These are phyloP conservation scores for Cantharellus cinnabarinus DNA, from an alignment of 768 basidiomycete species.

Conservation along the genomic window DNA sequence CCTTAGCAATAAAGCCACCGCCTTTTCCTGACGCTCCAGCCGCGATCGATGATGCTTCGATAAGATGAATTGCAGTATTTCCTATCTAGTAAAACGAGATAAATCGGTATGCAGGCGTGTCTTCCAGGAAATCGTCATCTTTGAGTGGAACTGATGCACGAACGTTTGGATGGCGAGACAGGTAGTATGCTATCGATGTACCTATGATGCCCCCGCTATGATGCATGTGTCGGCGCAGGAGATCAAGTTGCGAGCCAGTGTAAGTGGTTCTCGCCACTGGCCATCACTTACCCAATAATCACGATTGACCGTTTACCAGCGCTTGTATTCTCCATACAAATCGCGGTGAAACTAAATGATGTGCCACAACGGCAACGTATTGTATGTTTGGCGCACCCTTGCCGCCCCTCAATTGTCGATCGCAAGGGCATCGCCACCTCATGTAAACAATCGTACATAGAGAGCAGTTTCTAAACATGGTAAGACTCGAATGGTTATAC, in stretches of 20 bases:
- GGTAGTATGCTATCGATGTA: conserved; percentile 14
- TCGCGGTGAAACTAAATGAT: no score
- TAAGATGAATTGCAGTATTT: conserved; percentile 5
- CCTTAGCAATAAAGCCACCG: conserved; percentile 20
- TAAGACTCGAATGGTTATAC: no score
- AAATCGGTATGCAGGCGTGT: background rate
- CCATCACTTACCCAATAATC: background rate
- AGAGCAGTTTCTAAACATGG: no score
- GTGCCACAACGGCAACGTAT: no score
- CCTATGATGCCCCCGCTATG: conserved; percentile 9
- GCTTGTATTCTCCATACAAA: no score
- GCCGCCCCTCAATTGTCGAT: no score
- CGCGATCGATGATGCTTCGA: conserved; percentile 12
- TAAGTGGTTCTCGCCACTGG: background rate
- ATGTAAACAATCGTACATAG: no score
- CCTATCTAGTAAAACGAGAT: conserved; percentile 1
- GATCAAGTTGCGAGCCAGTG: no score
- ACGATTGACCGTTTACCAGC: conserved; percentile 1
- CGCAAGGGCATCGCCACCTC: no score
- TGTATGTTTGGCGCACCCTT: no score
- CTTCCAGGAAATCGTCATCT: background rate
- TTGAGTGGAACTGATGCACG: background rate
- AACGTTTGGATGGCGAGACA: conserved; percentile 11
- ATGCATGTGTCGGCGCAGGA: background rate
- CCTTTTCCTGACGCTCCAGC: conserved; percentile 15